Evolutionary conservation across 2,329 filamentous ascomycete genomes (phyloP), one percentile per base, ranked within the genome.

Genomic region (Escovopsis sp.): DNA sequence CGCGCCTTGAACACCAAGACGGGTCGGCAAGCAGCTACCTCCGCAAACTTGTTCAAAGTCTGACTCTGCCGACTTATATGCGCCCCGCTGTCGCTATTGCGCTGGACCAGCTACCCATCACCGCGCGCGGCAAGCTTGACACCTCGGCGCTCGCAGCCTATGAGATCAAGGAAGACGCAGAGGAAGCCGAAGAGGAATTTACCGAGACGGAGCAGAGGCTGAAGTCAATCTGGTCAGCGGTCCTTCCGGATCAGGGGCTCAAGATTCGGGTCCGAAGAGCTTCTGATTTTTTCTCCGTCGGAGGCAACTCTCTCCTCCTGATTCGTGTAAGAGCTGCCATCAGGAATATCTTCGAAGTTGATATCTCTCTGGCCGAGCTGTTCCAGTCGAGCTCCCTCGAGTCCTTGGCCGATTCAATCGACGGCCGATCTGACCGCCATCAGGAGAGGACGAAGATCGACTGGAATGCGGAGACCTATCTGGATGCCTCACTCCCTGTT

Each of bases 281-380:
- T 14, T 46, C 58, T 4, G 53, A 60, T 42, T 63, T 66, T 43
- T 64, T 63, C 45, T 36, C 38, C 0, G 39, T 55, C 2, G 61
- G 61, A 5, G 62, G 60, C 4, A 62, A 52, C 37, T 64, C 61
- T 0, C 34, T 62, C 5, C 46, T 61, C 1, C 41, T 63, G 1
- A 41, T 63, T 11, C 38, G 47, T 3, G 49, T 69, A 0, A 55
- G 59, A 35, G 33, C 40, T 0, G 34, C 36, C 1, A 56, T 70
- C 21, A 40, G 42, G 1, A 34, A 51, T 1, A 16, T 25, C 0
- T 59, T 67, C 35, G 36, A 43, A 1, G 45, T 55, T 5, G 32
- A 29, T 2, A 8, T 64, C 0, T 40, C 44, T 0, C 44, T 68
- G 0, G n/a, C 45, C 1, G 41, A 61, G 0, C 47, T 70, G 0